phyloP scores from a whole-genome alignment of 768 basidiomycete species.

The Scleroderma citrinum region DNA sequence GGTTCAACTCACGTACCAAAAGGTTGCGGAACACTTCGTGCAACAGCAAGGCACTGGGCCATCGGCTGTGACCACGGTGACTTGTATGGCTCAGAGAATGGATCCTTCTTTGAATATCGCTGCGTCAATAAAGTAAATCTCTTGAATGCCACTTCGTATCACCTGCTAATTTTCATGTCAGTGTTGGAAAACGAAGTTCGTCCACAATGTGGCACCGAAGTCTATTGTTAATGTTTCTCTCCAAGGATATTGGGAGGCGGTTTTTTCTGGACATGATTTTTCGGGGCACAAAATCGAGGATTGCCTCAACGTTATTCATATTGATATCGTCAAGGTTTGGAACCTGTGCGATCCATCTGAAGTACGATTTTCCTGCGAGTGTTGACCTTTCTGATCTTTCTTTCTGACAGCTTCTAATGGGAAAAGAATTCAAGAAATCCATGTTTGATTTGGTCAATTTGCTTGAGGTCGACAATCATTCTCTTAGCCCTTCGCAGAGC shows the following conservation, averaged over 20 bases:
- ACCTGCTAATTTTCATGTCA: not conserved
- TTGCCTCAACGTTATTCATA: conserved; percentile 14
- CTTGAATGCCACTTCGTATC: not conserved
- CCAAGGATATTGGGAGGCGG: conserved; percentile 11
- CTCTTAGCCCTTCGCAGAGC: not conserved
- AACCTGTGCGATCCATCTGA: conserved; percentile 7
- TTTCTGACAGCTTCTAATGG: not conserved
- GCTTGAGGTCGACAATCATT: no score
- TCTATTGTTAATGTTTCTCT: not conserved
- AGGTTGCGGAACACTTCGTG: not conserved
- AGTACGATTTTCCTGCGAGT: not conserved
- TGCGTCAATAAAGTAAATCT: not conserved
- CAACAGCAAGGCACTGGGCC: not conserved
- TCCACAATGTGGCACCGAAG: not conserved
- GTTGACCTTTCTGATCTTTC: not conserved
- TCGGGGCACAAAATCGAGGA: not conserved
- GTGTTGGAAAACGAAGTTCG: conserved; percentile 4
- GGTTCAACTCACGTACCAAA: not conserved
- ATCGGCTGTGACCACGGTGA: not conserved
- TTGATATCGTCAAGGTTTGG: conserved; percentile 14
- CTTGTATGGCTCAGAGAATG: conserved; percentile 1
- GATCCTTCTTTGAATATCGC: not conserved
- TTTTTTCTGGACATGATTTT: conserved; percentile 6
- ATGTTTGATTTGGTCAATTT: not conserved
- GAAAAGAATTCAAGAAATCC: not conserved